These are phyloP conservation scores for Coccomyxa subellipsoidea DNA, from an alignment of 163 green algal genomes.

Conservation along the genomic window DNA sequence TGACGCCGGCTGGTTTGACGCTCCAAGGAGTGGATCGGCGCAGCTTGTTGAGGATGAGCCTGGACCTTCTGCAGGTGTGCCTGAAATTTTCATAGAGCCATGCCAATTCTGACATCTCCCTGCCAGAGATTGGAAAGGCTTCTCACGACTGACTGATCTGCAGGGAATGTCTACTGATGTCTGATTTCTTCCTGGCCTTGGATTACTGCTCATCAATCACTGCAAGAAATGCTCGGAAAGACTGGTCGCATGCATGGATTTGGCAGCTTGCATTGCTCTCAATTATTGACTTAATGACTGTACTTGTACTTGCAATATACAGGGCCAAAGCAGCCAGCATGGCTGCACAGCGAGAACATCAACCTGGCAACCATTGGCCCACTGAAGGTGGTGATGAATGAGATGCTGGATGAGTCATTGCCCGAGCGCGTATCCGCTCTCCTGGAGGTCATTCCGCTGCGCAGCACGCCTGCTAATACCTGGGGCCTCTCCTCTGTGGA, in stretches of 20 bases:
- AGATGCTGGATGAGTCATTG: slow-evolving; percentile 4
- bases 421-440: slow-evolving; percentile 16
- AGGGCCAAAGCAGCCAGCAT: not conserved
- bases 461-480: slow-evolving; percentile 18
- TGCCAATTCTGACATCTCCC: no score
- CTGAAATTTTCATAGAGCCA: not conserved
- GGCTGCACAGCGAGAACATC: not conserved
- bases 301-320: no score
- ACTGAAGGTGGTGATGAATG: slow-evolving; percentile 21
- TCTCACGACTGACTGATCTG: no score
- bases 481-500: slow-evolving; percentile 14
- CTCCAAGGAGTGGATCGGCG: not conserved
- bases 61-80: not conserved
- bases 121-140: no score
- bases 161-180: no score
- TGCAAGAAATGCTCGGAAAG: no score
- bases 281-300: no score
- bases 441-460: slow-evolving; percentile 29
- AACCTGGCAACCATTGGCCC: slow-evolving; percentile 33
- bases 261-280: no score
- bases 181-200: no score
- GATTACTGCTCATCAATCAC: no score
- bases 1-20: slow-evolving; percentile 1
- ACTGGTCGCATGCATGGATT: no score
- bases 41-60: not conserved